Conservation (phyloP, 2,329 filamentous ascomycete genomes). For the Pseudogymnoascus sp. region DNA sequence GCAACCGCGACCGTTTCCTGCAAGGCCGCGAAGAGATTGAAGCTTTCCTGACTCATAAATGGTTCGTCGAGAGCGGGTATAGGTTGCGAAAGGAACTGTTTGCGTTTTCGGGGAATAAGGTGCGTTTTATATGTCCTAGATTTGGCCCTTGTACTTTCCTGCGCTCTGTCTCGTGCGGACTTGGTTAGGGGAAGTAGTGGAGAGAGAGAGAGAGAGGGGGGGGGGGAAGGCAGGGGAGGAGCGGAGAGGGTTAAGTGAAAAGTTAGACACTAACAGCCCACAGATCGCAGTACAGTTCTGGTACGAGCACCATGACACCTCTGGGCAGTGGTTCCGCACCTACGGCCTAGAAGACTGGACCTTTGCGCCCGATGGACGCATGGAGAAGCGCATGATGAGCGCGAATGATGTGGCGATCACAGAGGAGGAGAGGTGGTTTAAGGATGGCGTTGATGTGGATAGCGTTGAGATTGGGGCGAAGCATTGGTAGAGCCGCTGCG, state of each 20-base stretch:
- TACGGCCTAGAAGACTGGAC: slow-evolving; percentile 81
- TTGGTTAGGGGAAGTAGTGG: not conserved
- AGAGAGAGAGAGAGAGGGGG: not conserved
- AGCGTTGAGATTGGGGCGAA: slow-evolving; percentile 55
- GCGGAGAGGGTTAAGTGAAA: not conserved
- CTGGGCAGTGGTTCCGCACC: slow-evolving; percentile 75
- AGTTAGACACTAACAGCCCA: not conserved
- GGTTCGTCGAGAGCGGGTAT: slow-evolving; percentile 64
- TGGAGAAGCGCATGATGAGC: slow-evolving; percentile 70
- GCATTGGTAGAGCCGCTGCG: slow-evolving; percentile 48
- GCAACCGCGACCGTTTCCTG: slow-evolving; percentile 66
- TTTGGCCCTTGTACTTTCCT: too few species aligned
- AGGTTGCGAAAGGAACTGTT: slow-evolving; percentile 77
- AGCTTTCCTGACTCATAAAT: slow-evolving; percentile 63
- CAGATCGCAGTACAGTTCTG: slow-evolving; percentile 82
- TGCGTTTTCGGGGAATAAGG: slow-evolving; percentile 61
- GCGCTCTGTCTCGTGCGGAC: not conserved
- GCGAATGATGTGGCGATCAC: slow-evolving; percentile 60
- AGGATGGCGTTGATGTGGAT: slow-evolving; percentile 61
- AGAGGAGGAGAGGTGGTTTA: slow-evolving; percentile 60
- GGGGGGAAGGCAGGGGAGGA: too few species aligned
- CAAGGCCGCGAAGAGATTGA: slow-evolving; percentile 60
- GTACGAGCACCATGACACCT: slow-evolving; percentile 60
- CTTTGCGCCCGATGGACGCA: slow-evolving; percentile 59
- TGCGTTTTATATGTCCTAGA: slow-evolving; percentile 16